Conservation (phyloP, 2,329 filamentous ascomycete species). For the Talaromyces atroroseus region DNA sequence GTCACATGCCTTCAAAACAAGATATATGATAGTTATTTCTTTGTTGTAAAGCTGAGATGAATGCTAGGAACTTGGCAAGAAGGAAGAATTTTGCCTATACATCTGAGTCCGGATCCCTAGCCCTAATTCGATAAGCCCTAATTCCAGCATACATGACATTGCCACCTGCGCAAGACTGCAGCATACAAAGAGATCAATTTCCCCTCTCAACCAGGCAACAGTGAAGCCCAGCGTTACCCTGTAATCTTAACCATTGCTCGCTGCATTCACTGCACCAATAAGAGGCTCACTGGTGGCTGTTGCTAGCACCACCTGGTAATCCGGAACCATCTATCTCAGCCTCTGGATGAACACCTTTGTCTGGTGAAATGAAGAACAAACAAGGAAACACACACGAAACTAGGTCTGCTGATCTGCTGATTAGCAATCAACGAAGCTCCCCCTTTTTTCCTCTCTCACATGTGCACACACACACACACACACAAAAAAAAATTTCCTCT, state of each 20-base stretch:
- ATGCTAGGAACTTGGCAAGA: neutral
- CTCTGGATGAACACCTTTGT: constrained; percentile 1
- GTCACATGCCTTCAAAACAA: neutral
- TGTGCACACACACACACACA: neutral
- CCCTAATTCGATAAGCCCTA: neutral
- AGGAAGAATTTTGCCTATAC: neutral
- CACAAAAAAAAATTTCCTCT: neutral
- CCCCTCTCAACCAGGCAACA: neutral
- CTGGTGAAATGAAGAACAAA: neutral
- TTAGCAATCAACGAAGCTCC: neutral
- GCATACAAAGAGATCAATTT: neutral
- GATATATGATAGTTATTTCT: neutral
- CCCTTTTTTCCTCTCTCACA: neutral
- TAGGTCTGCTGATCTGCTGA: neutral
- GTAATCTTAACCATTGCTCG: neutral
- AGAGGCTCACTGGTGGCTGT: neutral
- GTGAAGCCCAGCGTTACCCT: neutral
- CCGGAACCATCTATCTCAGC: constrained; percentile 1
- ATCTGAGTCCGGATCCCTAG: neutral
- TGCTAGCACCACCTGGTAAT: neutral
- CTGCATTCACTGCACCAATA: constrained; percentile 2
- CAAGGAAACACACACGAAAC: neutral
- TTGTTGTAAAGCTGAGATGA: neutral
- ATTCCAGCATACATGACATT: neutral
- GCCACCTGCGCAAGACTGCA: neutral